Percentiles rank a stretch among this genome's conserved stretches.
Conservation (phyloP, 169 alveolate species). For the Plasmodium berghei region DNA sequence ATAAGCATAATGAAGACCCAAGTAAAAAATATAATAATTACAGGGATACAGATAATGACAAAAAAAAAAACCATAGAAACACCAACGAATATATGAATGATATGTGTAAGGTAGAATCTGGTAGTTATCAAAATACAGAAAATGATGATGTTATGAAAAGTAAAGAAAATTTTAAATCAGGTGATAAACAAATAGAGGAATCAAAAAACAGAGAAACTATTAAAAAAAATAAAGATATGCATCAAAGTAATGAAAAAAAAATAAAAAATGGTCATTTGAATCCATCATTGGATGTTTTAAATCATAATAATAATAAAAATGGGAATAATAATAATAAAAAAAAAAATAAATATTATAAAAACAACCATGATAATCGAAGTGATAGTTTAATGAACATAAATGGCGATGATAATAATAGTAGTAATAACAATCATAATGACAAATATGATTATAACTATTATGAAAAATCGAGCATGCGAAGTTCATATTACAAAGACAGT, state of each 20-base stretch:
- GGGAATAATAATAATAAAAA: background rate
- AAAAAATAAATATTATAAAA: slow-evolving; percentile 4
- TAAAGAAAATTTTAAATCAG: background rate
- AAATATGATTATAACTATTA: background rate
- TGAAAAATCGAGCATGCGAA: background rate
- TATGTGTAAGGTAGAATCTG: background rate
- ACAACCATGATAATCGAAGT: background rate
- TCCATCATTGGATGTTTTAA: background rate
- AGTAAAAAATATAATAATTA: slow-evolving; percentile 11
- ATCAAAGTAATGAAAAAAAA: slow-evolving; percentile 15
- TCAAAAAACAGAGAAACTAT: slow-evolving; percentile 4
- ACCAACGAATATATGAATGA: background rate
- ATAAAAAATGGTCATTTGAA: background rate
- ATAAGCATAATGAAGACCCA: background rate
- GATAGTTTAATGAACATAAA: background rate
- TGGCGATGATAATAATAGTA: background rate
- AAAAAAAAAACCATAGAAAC: slow-evolving; percentile 16
- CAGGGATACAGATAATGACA: slow-evolving; percentile 11
- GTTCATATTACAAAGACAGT: background rate
- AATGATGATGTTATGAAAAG: background rate
- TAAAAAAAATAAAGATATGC: slow-evolving; percentile 1
- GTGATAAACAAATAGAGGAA: slow-evolving; percentile 3
- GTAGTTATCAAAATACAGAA: slow-evolving; percentile 4
- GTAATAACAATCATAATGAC: background rate
- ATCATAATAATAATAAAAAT: slow-evolving; percentile 5